These are phyloP conservation scores for Phoenix roebelenii DNA, from an alignment of 176 grass and related monocot species.

Conservation along the genomic window DNA sequence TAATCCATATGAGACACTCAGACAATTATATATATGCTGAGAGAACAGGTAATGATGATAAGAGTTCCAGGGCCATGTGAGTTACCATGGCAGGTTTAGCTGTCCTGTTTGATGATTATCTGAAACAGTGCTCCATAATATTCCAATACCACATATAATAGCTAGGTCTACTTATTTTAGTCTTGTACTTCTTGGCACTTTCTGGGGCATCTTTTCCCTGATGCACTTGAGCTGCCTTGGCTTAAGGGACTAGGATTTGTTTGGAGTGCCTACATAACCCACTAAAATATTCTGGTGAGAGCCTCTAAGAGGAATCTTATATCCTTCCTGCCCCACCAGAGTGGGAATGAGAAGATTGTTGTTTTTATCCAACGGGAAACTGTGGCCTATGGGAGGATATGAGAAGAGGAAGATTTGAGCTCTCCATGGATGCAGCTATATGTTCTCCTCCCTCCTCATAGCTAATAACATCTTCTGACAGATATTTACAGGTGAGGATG, in stretches of 20 bases:
- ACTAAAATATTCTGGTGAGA: conserved; percentile 20
- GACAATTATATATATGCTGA: neutral
- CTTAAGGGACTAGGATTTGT: conserved; percentile 2
- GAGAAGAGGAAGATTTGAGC: no score
- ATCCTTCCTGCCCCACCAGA: conserved; percentile 7
- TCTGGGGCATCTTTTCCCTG: conserved; percentile 25
- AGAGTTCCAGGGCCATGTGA: conserved; percentile 4
- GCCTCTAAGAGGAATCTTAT: neutral
- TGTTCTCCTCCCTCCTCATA: no score
- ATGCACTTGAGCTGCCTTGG: conserved; percentile 20
- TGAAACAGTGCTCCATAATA: conserved; percentile 5
- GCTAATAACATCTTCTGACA: no score
- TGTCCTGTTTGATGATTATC: neutral
- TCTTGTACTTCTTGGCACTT: conserved; percentile 16
- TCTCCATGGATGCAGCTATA: no score
- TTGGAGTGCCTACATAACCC: conserved; percentile 10
- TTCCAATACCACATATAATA: neutral
- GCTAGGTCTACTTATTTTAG: conserved; percentile 12
- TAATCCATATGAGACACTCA: no score
- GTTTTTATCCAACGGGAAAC: no score
- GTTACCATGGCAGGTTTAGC: conserved; percentile 1
- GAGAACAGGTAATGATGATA: conserved; percentile 6
- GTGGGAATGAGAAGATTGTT: neutral
- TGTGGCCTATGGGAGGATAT: no score
- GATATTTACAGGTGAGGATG: no score